Conservation (phyloP, 495 filamentous ascomycete species). For the Xylaria castorea region DNA sequence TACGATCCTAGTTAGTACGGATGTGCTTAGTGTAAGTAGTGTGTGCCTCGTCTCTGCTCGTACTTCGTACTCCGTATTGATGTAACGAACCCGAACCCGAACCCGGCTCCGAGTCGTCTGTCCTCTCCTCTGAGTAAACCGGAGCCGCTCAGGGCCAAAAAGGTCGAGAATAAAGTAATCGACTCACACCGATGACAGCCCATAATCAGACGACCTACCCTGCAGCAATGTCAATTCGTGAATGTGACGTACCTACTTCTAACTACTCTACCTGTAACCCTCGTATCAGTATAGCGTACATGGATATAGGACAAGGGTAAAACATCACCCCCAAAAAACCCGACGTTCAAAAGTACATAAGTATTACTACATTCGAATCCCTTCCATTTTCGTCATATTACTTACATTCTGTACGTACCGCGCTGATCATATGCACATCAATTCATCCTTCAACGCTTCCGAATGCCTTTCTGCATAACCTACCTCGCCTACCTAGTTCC, state of each 20-base stretch:
- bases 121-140: too few species aligned
- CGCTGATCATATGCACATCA: neutral
- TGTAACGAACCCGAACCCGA: too few species aligned
- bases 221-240: neutral
- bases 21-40: too few species aligned
- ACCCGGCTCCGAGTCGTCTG: too few species aligned
- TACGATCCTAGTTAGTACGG: neutral
- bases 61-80: too few species aligned
- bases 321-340: neutral
- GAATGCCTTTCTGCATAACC: neutral
- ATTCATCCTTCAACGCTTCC: constrained; percentile 3
- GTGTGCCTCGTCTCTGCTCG: too few species aligned
- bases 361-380: neutral
- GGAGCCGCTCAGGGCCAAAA: too few species aligned
- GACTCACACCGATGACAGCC: constrained; percentile 13
- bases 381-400: neutral
- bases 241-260: constrained; percentile 8
- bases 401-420: neutral
- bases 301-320: constrained; percentile 5
- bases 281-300: constrained; percentile 3
- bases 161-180: constrained; percentile 2
- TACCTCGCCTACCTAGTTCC: neutral
- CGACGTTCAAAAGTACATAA: neutral
- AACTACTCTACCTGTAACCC: neutral
- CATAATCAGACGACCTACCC: constrained; percentile 18